These are phyloP conservation scores for Collybiopsis confluens DNA, from an alignment of 768 basidiomycete species.

Conservation along the genomic window DNA sequence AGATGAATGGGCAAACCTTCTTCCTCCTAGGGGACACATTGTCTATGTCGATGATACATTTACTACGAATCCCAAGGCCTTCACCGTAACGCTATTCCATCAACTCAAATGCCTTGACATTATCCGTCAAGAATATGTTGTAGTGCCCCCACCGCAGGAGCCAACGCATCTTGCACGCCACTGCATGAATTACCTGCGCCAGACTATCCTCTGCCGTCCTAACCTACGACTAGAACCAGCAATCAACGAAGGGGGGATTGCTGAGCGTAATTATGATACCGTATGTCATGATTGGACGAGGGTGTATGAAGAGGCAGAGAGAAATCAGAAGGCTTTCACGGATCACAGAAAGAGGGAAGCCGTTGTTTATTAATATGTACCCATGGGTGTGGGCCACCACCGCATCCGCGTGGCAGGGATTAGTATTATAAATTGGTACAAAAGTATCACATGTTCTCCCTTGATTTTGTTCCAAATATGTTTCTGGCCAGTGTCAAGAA, in stretches of 20 bases:
- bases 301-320: constrained; percentile 17
- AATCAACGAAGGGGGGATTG: constrained; percentile 8
- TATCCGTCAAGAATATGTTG: background rate
- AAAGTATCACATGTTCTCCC: no score
- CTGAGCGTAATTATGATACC: constrained; percentile 13
- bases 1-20: background rate
- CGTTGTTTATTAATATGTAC: no score
- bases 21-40: background rate
- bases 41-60: background rate
- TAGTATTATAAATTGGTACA: no score
- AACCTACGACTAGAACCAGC: constrained; percentile 17
- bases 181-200: constrained; percentile 30
- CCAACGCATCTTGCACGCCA: constrained; percentile 16
- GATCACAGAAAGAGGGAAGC: no score
- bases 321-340: no score
- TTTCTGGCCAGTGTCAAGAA: no score
- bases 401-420: no score
- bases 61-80: background rate
- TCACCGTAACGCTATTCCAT: constrained; percentile 1
- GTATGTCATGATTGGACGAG: constrained; percentile 16
- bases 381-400: no score
- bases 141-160: background rate
- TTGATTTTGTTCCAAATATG: no score
- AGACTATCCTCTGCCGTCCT: constrained; percentile 25
- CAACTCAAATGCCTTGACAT: constrained; percentile 1